These are phyloP conservation scores for Tricholoma matsutake DNA, from an alignment of 768 basidiomycete genomes.

Conservation along the genomic window DNA sequence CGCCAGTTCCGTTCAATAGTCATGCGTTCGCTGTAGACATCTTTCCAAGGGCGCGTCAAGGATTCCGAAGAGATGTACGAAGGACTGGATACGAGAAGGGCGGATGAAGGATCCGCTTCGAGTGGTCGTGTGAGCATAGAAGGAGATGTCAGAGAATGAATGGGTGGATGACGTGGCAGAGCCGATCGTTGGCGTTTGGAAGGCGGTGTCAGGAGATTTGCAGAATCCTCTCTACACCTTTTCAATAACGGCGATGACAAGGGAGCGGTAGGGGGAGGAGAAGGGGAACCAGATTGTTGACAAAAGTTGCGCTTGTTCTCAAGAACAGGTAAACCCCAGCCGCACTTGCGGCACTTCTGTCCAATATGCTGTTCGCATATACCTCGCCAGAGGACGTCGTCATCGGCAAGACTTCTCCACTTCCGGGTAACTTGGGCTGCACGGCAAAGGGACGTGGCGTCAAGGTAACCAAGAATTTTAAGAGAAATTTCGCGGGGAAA, in stretches of 20 bases:
- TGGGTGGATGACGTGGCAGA: slow-evolving; percentile 10
- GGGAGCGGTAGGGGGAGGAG: slow-evolving; percentile 8
- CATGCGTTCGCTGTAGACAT: slow-evolving; percentile 97
- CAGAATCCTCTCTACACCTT: slow-evolving; percentile 30
- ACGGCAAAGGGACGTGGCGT: slow-evolving; percentile 89
- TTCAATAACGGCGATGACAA: slow-evolving; percentile 26
- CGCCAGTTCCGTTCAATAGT: slow-evolving; percentile 97
- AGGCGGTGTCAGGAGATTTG: slow-evolving; percentile 30
- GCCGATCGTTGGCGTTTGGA: slow-evolving; percentile 52
- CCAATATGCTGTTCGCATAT: slow-evolving; percentile 99
- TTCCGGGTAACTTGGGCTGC: slow-evolving; percentile 85
- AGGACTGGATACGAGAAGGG: slow-evolving; percentile 31
- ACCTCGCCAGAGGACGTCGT: slow-evolving; percentile 90
- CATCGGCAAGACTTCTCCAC: slow-evolving; percentile 91
- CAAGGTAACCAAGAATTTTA: slow-evolving; percentile 84
- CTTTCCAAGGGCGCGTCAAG: slow-evolving; percentile 92
- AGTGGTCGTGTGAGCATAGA: slow-evolving; percentile 9
- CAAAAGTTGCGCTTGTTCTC: slow-evolving; percentile 63
- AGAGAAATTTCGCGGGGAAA: slow-evolving; percentile 89
- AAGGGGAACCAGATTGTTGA: slow-evolving; percentile 27
- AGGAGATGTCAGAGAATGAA: slow-evolving; percentile 10
- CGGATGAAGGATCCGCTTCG: slow-evolving; percentile 9
- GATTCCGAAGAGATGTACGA: slow-evolving; percentile 27
- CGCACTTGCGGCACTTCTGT: slow-evolving; percentile 93
- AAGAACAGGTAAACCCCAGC: slow-evolving; percentile 93